phyloP scores from a whole-genome alignment of 768 basidiomycete species.

The Hortiboletus flavorubellus region DNA sequence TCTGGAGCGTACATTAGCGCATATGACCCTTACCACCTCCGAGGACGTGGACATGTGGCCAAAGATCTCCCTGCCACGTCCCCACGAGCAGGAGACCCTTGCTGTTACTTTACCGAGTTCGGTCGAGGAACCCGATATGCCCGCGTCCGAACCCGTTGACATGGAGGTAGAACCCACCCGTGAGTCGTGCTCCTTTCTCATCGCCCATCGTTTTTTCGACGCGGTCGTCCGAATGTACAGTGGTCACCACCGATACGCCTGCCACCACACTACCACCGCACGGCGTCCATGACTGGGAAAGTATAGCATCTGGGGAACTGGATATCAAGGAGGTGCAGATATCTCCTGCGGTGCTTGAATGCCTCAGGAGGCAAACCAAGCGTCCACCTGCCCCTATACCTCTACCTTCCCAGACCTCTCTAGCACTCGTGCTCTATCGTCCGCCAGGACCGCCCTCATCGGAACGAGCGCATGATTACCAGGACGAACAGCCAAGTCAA shows the following conservation, averaged over 20 bases:
- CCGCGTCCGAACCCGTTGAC: slow-evolving; percentile 48
- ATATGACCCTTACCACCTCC: slow-evolving; percentile 36
- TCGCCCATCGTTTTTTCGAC: background rate
- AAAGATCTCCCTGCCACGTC: slow-evolving; percentile 3
- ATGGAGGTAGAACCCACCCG: slow-evolving; percentile 73
- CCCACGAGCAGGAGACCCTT: slow-evolving; percentile 3
- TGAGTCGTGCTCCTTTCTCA: slow-evolving; percentile 31
- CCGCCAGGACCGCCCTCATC: slow-evolving; percentile 32
- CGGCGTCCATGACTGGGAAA: slow-evolving; percentile 11
- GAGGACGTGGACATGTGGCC: slow-evolving; percentile 21
- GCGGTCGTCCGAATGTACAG: background rate
- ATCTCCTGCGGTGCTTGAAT: slow-evolving; percentile 44
- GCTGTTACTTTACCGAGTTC: slow-evolving; percentile 32
- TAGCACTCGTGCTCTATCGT: slow-evolving; percentile 56
- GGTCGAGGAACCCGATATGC: slow-evolving; percentile 40
- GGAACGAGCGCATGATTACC: slow-evolving; percentile 1
- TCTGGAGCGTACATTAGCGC: slow-evolving; percentile 57
- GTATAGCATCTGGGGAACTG: slow-evolving; percentile 23
- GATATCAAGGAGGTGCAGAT: slow-evolving; percentile 35
- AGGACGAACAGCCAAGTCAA: background rate
- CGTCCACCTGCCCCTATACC: slow-evolving; percentile 20
- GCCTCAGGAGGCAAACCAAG: slow-evolving; percentile 36
- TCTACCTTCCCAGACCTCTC: slow-evolving; percentile 20
- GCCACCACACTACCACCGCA: slow-evolving; percentile 26
- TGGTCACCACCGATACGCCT: slow-evolving; percentile 14